Base-by-base conservation (phyloP, 2,329 filamentous ascomycete species). In the Aspergillus luchuensis region DNA sequence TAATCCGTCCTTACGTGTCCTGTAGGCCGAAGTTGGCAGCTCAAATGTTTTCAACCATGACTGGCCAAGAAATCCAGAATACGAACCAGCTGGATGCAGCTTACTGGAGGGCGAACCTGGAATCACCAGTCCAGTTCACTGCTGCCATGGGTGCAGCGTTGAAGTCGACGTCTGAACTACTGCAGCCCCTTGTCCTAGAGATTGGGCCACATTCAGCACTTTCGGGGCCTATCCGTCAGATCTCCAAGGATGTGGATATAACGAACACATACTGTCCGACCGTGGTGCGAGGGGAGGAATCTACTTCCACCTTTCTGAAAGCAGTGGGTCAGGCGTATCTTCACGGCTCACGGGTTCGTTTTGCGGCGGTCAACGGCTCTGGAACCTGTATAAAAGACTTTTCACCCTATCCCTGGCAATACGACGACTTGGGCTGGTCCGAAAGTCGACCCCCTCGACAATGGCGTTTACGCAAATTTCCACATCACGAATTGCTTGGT, bases 371-470 rank as follows among this genome's bases (percentile, higher is more conserved):
- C 33, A 43, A 38, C 13, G 45, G 39, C 4, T 25, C 13, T 5
- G 41, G 55, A 6, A 13, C 3, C 2, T 51, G 30, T 21, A 13
- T 63, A 2, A 33, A 45, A 2, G 74, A 79, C 51, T 69, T 76
- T 1, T 79, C 80, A 0, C 63, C 72, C 1, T 82, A 81, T 57
- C 73, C 78, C 0, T 82, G 78, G 67, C 73, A 80, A 50, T 77
- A 78, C 43, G 72, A 73, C 4, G 69, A 68, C 2, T 66, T 36
- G 0, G 78, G 77, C 63, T 81, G 79, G 79, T 51, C 67, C 8
- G 79, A 81, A 47, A 59, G 61, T 0, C 23, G 64, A 3, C 49
- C 66, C 7, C 64, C 60, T 25, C 56, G 64, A 1, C 69, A 72
- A 23, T 57, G 69, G 51, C 63, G 70, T 7, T 69, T 73, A 43